Evolutionary conservation across 2,329 filamentous ascomycete genomes (phyloP).

Genomic region (Paramyrothecium sp.): DNA sequence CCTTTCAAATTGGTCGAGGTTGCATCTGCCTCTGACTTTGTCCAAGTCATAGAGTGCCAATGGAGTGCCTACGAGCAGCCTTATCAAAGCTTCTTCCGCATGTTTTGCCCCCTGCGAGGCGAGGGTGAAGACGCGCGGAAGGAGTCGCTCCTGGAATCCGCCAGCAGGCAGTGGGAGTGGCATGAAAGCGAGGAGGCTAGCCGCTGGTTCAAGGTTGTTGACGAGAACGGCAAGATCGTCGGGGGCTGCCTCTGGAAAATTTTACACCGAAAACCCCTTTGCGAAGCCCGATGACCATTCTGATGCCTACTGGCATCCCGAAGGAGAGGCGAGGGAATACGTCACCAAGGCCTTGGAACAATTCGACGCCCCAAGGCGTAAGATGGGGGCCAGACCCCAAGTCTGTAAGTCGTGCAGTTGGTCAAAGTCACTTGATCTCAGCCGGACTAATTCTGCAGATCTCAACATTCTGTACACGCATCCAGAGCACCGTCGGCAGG

Average conservation of each 20-base stretch:
- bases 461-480: constrained; percentile 19
- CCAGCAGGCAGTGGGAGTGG: constrained; percentile 7
- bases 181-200: constrained; percentile 13
- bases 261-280: constrained; percentile 10
- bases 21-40: constrained; percentile 12
- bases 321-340: constrained; percentile 15
- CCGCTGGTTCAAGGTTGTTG: constrained; percentile 13
- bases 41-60: constrained; percentile 15
- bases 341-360: constrained; percentile 13
- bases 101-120: constrained; percentile 15
- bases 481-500: constrained; percentile 15
- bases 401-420: constrained; percentile 11
- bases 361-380: constrained; percentile 13
- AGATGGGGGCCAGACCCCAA: constrained; percentile 16
- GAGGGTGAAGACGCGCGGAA: constrained; percentile 6
- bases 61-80: constrained; percentile 14
- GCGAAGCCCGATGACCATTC: constrained; percentile 8
- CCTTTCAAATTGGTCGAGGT: constrained; percentile 14
- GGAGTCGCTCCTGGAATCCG: constrained; percentile 12
- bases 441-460: constrained; percentile 4
- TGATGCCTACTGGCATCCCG: constrained; percentile 13
- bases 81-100: constrained; percentile 14
- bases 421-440: neutral
- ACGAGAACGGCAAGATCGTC: constrained; percentile 14
- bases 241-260: constrained; percentile 20